Evolutionary conservation across 805 yeast species (phyloP), one percentile per base, ranked within the genome.

Genomic region (Ogataea trehalophila): DNA sequence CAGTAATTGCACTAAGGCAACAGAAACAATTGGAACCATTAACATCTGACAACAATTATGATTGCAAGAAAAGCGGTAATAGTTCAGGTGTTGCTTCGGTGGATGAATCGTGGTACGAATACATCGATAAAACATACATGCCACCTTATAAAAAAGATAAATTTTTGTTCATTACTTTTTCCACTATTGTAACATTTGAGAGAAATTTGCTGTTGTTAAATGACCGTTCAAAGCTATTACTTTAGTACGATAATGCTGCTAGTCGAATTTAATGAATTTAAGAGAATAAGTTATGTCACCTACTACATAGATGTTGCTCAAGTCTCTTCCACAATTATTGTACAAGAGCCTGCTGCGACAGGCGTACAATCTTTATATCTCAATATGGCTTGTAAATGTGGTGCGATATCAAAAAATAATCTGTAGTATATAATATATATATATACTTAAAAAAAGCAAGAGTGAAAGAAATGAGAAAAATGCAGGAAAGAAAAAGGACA

Each of bases 201-300:
- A 49, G 53, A 37, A 48, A 39, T 44, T 37, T 61, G 18, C 44
- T 56, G 4, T 37, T 49, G 8, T 43, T 61, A 11, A 56, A 61
- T 43, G 65, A 61, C 43, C 52, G 55, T 15, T 41, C 48, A 7
- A 37, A 46, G 22, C 29, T 61, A 37, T 8, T 60, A 4, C 45
- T 56, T 20, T 56, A 39, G 41, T 8, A 14, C 11, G 13, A 16
- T 4, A 37, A 11, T n/a, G 11, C 22, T 41, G 18, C 16, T n/a
- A 6, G 4, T 20, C 3, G 20, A 20, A 20, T 20, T 33, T 16
- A 14, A 40, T 31, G 20, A 17, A 17, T 40, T 9, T 5, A 17
- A 16, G 16, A 33, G 15, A 15, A 14, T 17, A 33, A 15, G 9
- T 6, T 26, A 13, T 26, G 13, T 13, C 31, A 9, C 9, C 11